Base-by-base conservation (phyloP, 306 rosid species). In the Betula pendula region DNA sequence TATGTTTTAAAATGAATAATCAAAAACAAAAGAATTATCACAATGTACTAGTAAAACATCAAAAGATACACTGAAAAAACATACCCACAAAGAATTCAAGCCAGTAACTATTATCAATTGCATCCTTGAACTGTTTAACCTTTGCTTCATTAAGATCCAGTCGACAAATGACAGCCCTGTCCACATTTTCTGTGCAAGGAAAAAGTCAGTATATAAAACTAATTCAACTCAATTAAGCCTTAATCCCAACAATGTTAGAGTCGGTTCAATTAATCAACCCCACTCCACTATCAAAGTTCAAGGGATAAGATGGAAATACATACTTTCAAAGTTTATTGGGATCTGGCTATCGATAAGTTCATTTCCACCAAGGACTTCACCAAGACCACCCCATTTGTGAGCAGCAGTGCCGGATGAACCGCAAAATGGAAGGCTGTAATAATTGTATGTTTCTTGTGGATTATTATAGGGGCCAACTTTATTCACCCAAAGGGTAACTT, bases 351-450 rank as follows among this genome's bases (percentile, higher is more conserved):
- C 97, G 63, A 95, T 95, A 75, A 95, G 97, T 68, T 95, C 99
- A 73, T 95, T 95, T 83, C 99, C 99, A 69, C 99, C 98, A 10
- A 95, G 75, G 81, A 95, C 99, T 84, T 95, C 99, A 73, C 99
- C 99, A 65, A 95, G 99, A 81, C 99, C 99, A 73, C 99, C 99
- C 99, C 99, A 95, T 85, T 95, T 95, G 88, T 95, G 99, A 47
- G 82, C 88, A 81, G 92, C 55, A 75, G 82, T 72, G 65, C 82
- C 91, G 77, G 92, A 63, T 29, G 83, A 84, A 75, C 71, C 91
- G 80, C 99, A 95, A 83, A 92, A 95, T 6, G 99, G 99, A 73
- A 95, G 97, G 84, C 91, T 90, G 87, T 87, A 90, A 80, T 95
- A 95, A 70, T 95, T 95, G 88, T 95, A 95, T 1, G 99, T 95